Evolutionary conservation across 768 basidiomycete species (phyloP).

Genomic region (Trametes cingulata): DNA sequence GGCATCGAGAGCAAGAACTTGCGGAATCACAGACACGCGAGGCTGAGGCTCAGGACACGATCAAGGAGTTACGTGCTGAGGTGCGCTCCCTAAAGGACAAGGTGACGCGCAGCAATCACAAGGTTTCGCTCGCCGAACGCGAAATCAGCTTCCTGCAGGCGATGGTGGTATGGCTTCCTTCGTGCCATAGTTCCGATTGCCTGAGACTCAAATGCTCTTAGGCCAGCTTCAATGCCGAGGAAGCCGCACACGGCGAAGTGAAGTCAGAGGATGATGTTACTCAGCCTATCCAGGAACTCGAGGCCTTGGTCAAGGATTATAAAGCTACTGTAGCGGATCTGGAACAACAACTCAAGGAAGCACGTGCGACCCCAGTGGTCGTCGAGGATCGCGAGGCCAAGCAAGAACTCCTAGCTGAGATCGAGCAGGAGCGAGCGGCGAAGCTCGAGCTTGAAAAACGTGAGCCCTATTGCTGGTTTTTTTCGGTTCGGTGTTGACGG

Average conservation of each 20-base stretch:
- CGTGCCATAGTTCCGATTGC: background rate
- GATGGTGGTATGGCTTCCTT: slow-evolving; percentile 52
- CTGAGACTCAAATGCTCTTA: slow-evolving; percentile 25
- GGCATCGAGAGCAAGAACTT: slow-evolving; percentile 54
- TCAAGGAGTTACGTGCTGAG: slow-evolving; percentile 39
- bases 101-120: slow-evolving; percentile 39
- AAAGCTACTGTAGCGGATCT: slow-evolving; percentile 51
- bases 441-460: slow-evolving; percentile 40
- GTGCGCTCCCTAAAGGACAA: slow-evolving; percentile 43
- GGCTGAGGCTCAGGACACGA: slow-evolving; percentile 7
- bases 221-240: slow-evolving; percentile 68
- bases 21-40: slow-evolving; percentile 39
- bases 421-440: slow-evolving; percentile 40
- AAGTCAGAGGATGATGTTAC: slow-evolving; percentile 39
- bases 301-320: slow-evolving; percentile 54
- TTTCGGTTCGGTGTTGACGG: background rate
- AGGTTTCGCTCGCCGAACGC: slow-evolving; percentile 48
- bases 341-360: slow-evolving; percentile 47
- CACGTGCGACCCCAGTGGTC: slow-evolving; percentile 38
- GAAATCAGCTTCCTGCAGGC: slow-evolving; percentile 70
- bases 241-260: slow-evolving; percentile 37
- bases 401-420: slow-evolving; percentile 42
- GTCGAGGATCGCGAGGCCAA: slow-evolving; percentile 23
- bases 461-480: background rate
- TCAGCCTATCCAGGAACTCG: slow-evolving; percentile 54